These are phyloP conservation scores for Amyloporia xantha DNA, from an alignment of 768 basidiomycete genomes.

Conservation along the genomic window DNA sequence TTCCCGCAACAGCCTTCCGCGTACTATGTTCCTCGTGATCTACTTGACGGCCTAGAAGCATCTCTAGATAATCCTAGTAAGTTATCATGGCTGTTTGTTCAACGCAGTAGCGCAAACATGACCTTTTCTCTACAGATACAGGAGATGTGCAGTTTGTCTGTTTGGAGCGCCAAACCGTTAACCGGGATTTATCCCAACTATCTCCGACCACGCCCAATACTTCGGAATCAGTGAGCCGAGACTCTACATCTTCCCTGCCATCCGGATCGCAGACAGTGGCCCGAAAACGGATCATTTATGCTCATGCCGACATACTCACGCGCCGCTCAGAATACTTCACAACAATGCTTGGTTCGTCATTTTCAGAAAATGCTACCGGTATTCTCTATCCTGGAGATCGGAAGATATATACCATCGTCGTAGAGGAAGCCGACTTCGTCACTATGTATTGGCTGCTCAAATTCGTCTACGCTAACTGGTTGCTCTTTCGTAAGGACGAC, in stretches of 20 bases:
- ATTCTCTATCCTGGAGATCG: constrained; percentile 35
- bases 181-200: constrained; percentile 21
- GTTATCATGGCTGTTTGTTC: constrained; percentile 20
- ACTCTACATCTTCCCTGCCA: constrained; percentile 33
- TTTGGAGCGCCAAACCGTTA: constrained; percentile 43
- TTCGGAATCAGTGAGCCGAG: constrained; percentile 26
- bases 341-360: constrained; percentile 66
- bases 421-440: constrained; percentile 73
- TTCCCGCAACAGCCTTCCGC: constrained; percentile 62
- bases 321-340: constrained; percentile 75
- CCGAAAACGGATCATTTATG: constrained; percentile 69
- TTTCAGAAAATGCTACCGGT: constrained; percentile 45
- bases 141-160: constrained; percentile 76
- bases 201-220: constrained; percentile 24
- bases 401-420: constrained; percentile 57
- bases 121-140: constrained; percentile 54
- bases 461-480: constrained; percentile 71
- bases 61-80: constrained; percentile 67
- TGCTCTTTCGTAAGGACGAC: constrained; percentile 62
- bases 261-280: constrained; percentile 42
- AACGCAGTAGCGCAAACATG: no score
- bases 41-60: constrained; percentile 62
- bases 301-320: constrained; percentile 70
- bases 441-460: constrained; percentile 77
- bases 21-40: constrained; percentile 57